Percentiles rank a stretch among this genome's conserved stretches.
Evolutionary conservation across 2,329 filamentous ascomycete genomes (phyloP).

Genomic region (Fusarium sacchari): DNA sequence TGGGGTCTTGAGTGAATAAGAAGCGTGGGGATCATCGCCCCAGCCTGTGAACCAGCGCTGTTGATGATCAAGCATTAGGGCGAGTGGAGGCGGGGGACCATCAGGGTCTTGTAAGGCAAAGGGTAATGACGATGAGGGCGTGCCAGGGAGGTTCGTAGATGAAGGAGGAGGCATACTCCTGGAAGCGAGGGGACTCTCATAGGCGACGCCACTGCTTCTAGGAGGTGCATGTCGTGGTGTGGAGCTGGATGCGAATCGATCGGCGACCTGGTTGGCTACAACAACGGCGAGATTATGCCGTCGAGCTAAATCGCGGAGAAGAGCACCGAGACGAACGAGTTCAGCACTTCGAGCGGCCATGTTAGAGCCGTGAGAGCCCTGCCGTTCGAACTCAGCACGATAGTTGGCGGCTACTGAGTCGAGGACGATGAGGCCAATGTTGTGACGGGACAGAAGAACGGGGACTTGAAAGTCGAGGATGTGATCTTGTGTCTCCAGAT

Average conservation of each 20-base stretch:
- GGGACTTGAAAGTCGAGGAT: slow-evolving; percentile 94
- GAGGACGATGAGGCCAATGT: slow-evolving; percentile 83
- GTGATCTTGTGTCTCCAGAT: slow-evolving; percentile 95
- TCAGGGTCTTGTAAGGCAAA: slow-evolving; percentile 45
- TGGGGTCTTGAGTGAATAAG: slow-evolving; percentile 76
- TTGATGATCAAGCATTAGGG: slow-evolving; percentile 84
- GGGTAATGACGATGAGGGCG: slow-evolving; percentile 55
- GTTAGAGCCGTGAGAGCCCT: slow-evolving; percentile 58
- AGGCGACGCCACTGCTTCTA: slow-evolving; percentile 42
- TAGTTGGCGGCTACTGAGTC: slow-evolving; percentile 97
- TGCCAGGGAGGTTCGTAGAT: slow-evolving; percentile 44
- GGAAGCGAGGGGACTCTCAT: slow-evolving; percentile 63
- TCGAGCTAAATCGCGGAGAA: slow-evolving; percentile 80
- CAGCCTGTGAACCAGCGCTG: slow-evolving; percentile 96
- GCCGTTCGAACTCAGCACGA: slow-evolving; percentile 84
- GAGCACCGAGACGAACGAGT: slow-evolving; percentile 78
- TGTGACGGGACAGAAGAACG: slow-evolving; percentile 78
- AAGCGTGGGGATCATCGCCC: slow-evolving; percentile 73
- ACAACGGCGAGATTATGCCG: slow-evolving; percentile 83
- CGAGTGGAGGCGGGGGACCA: slow-evolving; percentile 54
- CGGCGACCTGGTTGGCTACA: slow-evolving; percentile 94
- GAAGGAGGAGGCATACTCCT: slow-evolving; percentile 52
- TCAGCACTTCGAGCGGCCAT: slow-evolving; percentile 82
- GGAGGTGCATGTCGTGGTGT: slow-evolving; percentile 34
- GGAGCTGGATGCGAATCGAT: slow-evolving; percentile 70